phyloP scores from a whole-genome alignment of 495 filamentous ascomycete genomes.

The Aspergillus nidulans region DNA sequence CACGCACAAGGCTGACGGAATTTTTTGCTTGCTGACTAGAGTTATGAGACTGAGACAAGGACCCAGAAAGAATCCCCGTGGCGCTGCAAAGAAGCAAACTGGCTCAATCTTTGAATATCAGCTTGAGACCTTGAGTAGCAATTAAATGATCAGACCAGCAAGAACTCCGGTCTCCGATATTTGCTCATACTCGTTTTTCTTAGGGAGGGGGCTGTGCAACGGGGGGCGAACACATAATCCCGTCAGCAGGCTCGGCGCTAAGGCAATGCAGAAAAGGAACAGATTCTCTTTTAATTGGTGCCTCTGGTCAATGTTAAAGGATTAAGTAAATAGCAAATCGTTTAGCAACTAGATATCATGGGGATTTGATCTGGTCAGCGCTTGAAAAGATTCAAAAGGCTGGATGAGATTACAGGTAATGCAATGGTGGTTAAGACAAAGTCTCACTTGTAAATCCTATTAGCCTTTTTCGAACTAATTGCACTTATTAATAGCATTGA shows the following conservation, averaged over 20 bases:
- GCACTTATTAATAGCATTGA: conserved; percentile 1
- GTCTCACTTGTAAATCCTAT: neutral
- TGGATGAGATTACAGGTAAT: neutral
- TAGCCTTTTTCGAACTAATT: neutral
- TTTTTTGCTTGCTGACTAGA: neutral
- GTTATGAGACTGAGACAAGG: neutral
- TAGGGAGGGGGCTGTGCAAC: conserved; percentile 7
- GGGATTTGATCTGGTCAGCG: neutral
- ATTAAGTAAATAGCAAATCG: neutral
- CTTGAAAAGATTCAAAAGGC: neutral
- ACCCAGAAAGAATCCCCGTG: neutral
- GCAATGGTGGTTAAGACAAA: neutral
- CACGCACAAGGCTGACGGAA: neutral
- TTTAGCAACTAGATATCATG: no score
- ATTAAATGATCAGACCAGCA: neutral
- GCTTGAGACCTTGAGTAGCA: no score
- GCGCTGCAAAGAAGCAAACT: neutral
- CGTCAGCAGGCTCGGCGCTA: conserved; percentile 1
- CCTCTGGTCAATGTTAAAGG: neutral
- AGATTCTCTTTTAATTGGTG: neutral
- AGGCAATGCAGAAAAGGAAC: neutral
- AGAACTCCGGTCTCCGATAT: neutral
- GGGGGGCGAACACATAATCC: neutral
- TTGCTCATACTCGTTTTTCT: neutral
- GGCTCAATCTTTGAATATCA: neutral